These are phyloP conservation scores for Lactifluus rugatus DNA, from an alignment of 768 basidiomycete species.

Conservation along the genomic window DNA sequence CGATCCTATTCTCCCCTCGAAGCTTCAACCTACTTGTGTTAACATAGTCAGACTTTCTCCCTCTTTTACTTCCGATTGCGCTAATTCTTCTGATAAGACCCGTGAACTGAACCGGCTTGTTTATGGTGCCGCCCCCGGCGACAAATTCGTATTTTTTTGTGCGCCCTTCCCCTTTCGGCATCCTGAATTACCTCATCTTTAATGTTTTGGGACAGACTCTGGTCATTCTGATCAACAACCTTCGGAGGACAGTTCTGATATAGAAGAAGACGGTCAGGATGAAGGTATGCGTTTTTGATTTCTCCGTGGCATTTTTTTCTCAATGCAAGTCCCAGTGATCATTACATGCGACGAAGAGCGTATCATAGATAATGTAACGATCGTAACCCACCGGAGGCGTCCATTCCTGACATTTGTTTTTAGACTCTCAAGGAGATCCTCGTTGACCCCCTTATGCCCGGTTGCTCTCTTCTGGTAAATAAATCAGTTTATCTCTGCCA, in stretches of 20 bases:
- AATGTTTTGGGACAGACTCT: slow-evolving; percentile 12
- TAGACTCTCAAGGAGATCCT: slow-evolving; percentile 2
- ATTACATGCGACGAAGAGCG: slow-evolving; percentile 11
- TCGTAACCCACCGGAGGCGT: neutral
- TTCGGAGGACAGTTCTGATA: neutral
- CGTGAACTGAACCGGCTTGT: slow-evolving; percentile 17
- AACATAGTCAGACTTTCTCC: slow-evolving; percentile 13
- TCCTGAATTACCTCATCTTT: neutral
- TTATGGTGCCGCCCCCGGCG: slow-evolving; percentile 19
- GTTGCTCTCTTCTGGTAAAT: slow-evolving; percentile 15
- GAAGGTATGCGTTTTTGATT: slow-evolving; percentile 16
- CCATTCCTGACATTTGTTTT: neutral
- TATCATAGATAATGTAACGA: slow-evolving; percentile 22
- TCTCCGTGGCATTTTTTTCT: neutral
- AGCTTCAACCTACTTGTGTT: slow-evolving; percentile 9
- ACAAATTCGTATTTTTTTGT: slow-evolving; percentile 24
- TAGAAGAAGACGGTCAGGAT: slow-evolving; percentile 22
- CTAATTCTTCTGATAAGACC: slow-evolving; percentile 7
- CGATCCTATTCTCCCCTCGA: neutral
- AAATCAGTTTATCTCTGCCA: neutral
- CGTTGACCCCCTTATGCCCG: slow-evolving; percentile 15
- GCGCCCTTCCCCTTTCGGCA: neutral
- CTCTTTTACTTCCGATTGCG: neutral
- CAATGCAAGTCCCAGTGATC: neutral
- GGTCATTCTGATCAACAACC: slow-evolving; percentile 23